A percentile compares a stretch with the other conserved stretches of the same genome.
These are phyloP conservation scores for Magnusiomyces paraingens DNA, from an alignment of 1,139 yeast species.

Conservation along the genomic window DNA sequence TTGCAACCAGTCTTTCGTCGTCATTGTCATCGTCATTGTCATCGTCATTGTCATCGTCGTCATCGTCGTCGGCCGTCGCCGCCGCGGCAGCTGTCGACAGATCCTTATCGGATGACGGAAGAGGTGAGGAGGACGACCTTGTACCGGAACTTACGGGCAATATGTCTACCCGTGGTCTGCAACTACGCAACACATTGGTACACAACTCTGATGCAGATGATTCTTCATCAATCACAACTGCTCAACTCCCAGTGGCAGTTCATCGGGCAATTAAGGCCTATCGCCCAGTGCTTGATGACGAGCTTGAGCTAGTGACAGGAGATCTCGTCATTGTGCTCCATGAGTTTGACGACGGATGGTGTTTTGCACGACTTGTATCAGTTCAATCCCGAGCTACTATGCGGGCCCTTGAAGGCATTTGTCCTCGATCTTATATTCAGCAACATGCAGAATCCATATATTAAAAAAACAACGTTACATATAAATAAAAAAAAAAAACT, in stretches of 20 bases:
- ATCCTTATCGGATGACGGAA: too few relatives aligned
- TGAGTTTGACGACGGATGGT: conserved; percentile 38
- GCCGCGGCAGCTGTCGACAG: too few relatives aligned
- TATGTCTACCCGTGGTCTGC: too few relatives aligned
- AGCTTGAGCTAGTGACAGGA: conserved; percentile 29
- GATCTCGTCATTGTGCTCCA: conserved; percentile 30
- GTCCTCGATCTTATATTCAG: conserved; percentile 23
- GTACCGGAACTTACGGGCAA: too few relatives aligned
- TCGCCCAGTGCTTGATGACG: conserved; percentile 33
- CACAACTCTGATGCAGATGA: too few relatives aligned
- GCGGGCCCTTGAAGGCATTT: conserved; percentile 25
- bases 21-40: too few relatives aligned
- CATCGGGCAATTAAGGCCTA: conserved; percentile 27
- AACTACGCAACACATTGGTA: too few relatives aligned
- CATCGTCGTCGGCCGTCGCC: too few relatives aligned
- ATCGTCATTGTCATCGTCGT: too few relatives aligned
- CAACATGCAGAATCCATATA: not conserved
- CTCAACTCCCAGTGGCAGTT: conserved; percentile 8
- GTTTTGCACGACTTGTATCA: conserved; percentile 23
- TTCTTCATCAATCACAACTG: too few relatives aligned
- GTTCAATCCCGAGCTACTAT: not conserved
- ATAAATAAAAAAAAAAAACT: not conserved
- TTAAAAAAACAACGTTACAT: not conserved
- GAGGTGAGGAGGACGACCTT: too few relatives aligned
- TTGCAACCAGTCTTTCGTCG: too few relatives aligned